Conservation (phyloP, 2,329 filamentous ascomycete genomes). For the Cercospora citrullina region DNA sequence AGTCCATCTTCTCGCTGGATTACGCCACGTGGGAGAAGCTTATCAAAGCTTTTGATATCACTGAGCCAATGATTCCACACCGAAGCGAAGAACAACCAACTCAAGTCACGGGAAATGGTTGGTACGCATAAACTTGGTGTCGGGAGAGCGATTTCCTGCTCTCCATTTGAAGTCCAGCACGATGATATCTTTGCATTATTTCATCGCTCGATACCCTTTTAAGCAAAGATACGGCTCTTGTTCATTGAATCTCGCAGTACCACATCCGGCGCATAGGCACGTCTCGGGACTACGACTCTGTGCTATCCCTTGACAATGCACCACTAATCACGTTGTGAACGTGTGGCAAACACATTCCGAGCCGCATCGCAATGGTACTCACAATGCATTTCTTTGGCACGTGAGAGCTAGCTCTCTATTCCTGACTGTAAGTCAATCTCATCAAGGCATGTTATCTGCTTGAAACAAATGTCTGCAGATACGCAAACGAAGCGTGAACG, state of each 20-base stretch:
- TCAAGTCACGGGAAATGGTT: constrained; percentile 60
- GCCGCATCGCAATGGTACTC: no score
- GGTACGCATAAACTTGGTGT: constrained; percentile 58
- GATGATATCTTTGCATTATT: background rate
- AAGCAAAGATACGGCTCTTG: background rate
- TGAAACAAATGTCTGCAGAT: background rate
- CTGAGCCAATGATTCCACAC: constrained; percentile 81
- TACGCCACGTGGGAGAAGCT: constrained; percentile 80
- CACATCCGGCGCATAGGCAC: background rate
- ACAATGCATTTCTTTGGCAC: no score
- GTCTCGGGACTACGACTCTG: background rate
- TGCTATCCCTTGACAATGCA: background rate
- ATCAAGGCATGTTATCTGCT: background rate
- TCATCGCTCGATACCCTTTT: background rate
- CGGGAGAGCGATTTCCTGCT: background rate
- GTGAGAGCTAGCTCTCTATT: background rate
- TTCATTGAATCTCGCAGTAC: background rate
- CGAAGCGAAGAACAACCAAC: constrained; percentile 59
- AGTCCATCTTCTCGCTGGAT: constrained; percentile 86
- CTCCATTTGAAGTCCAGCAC: background rate
- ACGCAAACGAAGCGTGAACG: background rate
- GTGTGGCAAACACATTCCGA: background rate
- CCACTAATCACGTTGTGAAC: background rate
- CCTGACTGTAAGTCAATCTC: no score
- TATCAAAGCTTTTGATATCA: constrained; percentile 73